Percentiles rank a stretch among this genome's conserved stretches.
phyloP scores from a whole-genome alignment of 352 stramenopile species.

The Plasmopara halstedii region DNA sequence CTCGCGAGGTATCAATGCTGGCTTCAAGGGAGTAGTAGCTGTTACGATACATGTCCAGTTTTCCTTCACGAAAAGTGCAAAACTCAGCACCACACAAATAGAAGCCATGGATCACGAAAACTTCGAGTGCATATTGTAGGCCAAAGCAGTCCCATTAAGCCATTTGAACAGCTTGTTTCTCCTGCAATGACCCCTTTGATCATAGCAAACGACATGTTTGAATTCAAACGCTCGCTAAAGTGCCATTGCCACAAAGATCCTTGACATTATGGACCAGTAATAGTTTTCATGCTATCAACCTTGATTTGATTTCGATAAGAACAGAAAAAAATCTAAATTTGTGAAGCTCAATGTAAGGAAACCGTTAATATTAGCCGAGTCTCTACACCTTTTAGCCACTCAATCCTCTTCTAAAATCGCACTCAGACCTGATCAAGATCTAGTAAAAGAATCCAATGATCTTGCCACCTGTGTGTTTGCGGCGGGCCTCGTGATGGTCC shows the following conservation, averaged over 20 bases:
- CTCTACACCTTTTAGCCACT: conserved; percentile 16
- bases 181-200: conserved; percentile 42
- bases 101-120: conserved; percentile 26
- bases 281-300: conserved; percentile 6
- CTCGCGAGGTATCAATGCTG: conserved; percentile 42
- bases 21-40: conserved; percentile 34
- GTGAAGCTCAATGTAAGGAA: conserved; percentile 14
- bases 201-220: conserved; percentile 42
- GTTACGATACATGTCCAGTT: conserved; percentile 5
- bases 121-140: conserved; percentile 72
- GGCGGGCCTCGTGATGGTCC: conserved; percentile 92
- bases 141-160: conserved; percentile 48
- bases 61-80: not conserved
- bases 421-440: conserved; percentile 6
- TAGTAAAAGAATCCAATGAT: conserved; percentile 99
- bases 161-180: conserved; percentile 47
- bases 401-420: conserved; percentile 23
- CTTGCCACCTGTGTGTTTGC: conserved; percentile 99
- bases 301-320: conserved; percentile 1
- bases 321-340: not conserved
- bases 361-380: conserved; percentile 17
- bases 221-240: conserved; percentile 48
- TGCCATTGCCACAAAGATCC: conserved; percentile 34
- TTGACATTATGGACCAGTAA: too few relatives aligned
- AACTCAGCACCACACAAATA: not conserved